These are phyloP conservation scores for Maudiozyma serrabonitensis DNA, from an alignment of 805 yeast species.

Conservation along the genomic window DNA sequence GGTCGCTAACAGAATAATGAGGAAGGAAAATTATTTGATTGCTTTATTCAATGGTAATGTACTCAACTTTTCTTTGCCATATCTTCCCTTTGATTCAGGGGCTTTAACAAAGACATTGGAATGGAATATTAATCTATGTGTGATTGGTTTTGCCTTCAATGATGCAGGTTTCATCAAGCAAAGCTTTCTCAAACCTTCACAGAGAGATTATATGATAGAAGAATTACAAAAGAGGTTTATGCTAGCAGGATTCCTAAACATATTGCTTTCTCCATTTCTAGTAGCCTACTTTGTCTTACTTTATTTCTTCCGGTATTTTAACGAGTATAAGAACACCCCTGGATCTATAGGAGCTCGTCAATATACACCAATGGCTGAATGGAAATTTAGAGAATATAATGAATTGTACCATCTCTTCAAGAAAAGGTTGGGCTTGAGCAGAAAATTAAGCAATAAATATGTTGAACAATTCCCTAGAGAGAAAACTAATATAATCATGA, in stretches of 20 bases:
- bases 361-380: constrained; percentile 88
- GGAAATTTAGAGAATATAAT: constrained; percentile 91
- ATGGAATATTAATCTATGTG: constrained; percentile 87
- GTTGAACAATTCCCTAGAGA: constrained; percentile 90
- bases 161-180: constrained; percentile 73
- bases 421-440: constrained; percentile 66
- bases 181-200: constrained; percentile 57
- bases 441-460: constrained; percentile 71
- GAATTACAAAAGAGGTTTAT: constrained; percentile 73
- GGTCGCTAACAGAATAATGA: constrained; percentile 91
- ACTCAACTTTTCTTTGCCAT: constrained; percentile 52
- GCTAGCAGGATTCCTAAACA: constrained; percentile 78
- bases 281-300: constrained; percentile 73
- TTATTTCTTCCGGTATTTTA: constrained; percentile 84
- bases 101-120: constrained; percentile 78
- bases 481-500: constrained; percentile 42
- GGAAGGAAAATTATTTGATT: constrained; percentile 88
- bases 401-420: constrained; percentile 85
- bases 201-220: constrained; percentile 52
- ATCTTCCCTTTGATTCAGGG: constrained; percentile 35
- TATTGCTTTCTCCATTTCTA: constrained; percentile 75
- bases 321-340: constrained; percentile 86
- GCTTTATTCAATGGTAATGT: constrained; percentile 77
- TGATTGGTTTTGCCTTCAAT: constrained; percentile 78
- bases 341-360: constrained; percentile 73